These are phyloP conservation scores for Pelargonium fulgidum DNA, from an alignment of 441 rosid genomes.

Conservation along the genomic window DNA sequence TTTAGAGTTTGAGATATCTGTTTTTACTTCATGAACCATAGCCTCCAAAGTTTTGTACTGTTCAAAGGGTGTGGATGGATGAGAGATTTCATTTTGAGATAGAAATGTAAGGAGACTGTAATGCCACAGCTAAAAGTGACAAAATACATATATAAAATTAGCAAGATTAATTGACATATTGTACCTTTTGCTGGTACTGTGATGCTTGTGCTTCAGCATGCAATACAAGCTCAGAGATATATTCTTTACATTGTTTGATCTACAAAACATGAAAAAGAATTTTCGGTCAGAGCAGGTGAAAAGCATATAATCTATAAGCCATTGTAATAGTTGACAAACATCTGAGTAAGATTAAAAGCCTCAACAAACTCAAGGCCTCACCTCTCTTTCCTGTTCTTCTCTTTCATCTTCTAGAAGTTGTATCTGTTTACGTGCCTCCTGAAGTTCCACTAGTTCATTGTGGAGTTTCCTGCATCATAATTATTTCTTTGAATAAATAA, in stretches of 20 bases:
- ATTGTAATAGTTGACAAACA: slow-evolving; percentile 2
- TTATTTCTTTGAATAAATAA: slow-evolving; percentile 15
- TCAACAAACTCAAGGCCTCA: slow-evolving; percentile 23
- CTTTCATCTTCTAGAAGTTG: slow-evolving; percentile 49
- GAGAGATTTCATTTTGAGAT: slow-evolving; percentile 9
- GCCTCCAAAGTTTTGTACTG: slow-evolving; percentile 81
- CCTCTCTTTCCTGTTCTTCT: slow-evolving; percentile 66
- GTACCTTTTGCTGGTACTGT: slow-evolving; percentile 83
- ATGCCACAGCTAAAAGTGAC: slow-evolving; percentile 7
- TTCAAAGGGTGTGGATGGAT: slow-evolving; percentile 24
- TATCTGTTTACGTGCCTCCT: slow-evolving; percentile 42
- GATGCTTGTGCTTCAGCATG: slow-evolving; percentile 95
- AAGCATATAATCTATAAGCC: slow-evolving; percentile 8
- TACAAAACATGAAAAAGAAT: slow-evolving; percentile 30
- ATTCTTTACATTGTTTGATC: slow-evolving; percentile 70
- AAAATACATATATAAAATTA: background rate
- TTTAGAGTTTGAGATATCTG: slow-evolving; percentile 42
- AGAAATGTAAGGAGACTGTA: background rate
- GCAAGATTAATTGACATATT: background rate
- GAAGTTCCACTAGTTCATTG: slow-evolving; percentile 40
- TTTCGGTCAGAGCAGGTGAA: slow-evolving; percentile 5
- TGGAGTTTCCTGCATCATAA: slow-evolving; percentile 36
- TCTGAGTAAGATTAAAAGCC: slow-evolving; percentile 10
- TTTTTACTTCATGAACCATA: slow-evolving; percentile 59
- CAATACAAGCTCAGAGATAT: slow-evolving; percentile 67